Evolutionary conservation across 176 grass and related monocot genomes (phyloP), one percentile per base, ranked within the genome.

Genomic region (Eleusine indica): DNA sequence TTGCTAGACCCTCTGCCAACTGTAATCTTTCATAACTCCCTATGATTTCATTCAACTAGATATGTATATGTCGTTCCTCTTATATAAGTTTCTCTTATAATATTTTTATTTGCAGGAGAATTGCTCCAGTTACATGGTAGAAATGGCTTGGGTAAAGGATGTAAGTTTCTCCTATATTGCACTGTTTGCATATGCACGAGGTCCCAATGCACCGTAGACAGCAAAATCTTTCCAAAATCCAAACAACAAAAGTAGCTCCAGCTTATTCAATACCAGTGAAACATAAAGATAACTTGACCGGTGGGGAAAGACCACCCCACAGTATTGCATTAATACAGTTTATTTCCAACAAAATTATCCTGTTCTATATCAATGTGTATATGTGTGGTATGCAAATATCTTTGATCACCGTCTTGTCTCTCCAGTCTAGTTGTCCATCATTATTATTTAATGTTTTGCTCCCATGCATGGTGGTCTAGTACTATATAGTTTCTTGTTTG

Each of bases 121-220:
- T 71, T 91, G 87, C 60, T 92, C 93, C 73, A 94, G 87, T 73
- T 99, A 96, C 58, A 96, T 89, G 91, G 91, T 99, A 48, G 93
- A 99, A 92, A 99, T 99, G 96, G 91, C 83, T 68, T 94, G 85
- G 93, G 87, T 86, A 78, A 94, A 99, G 90, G 92, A 87, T 65
- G 97, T 94, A 89, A 89, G 97, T 92, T n/a, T 80, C 77, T 76
- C 66, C 61, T 79, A 12, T 62, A 19, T 72, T 69, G 28, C 11
- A 82, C 5, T 70, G 6, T 70, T 66, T 64, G 38, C 48, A 57
- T 80, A 6, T 80, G 30, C 54, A 14, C 49, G 28, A 12, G 15
- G 16, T 49, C 22, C 0, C 4, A 43, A 56, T 85, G 64, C 41
- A 37, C 11, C 12, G 58, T 57, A 46, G 51, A 56, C 80, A 7